Base-by-base conservation (phyloP, 2,329 filamentous ascomycete genomes). In the Phyllosticta citrichinensis region DNA sequence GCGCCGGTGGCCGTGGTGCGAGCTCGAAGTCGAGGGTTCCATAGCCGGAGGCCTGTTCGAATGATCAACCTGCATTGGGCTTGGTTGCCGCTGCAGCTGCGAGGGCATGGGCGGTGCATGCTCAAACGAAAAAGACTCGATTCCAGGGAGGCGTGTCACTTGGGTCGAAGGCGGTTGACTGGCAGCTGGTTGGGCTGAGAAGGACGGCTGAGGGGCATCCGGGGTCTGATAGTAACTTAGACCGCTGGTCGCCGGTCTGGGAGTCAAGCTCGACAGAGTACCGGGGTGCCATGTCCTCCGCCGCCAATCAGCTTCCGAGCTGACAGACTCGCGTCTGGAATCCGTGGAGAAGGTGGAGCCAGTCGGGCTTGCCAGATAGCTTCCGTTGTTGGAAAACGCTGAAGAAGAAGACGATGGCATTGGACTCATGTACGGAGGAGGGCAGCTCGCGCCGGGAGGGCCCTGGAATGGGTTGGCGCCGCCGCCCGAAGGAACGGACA, bases 41-140 rank as follows among this genome's bases (percentile, higher is more conserved):
- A 70, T 71, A 11, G 70, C 75, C 66, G 63, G 75, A 35, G 64
- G 75, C 58, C 67, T 82, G 72, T 35, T 71, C 3, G 77, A 77
- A 52, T 75, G 68, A 66, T 96, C 90, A 10, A 91, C 75, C 69
- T 88, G 83, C 89, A 94, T 92, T 0, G 91, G 89, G 58, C 89
- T 91, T 2, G 83, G 79, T 59, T 82, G 81, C 55, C 87, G 83
- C 56, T 84, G 81, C 8, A 87, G 85, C 0, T 88, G 83, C 12
- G 79, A 72, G 0, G 85, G 81, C 20, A 82, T 82, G 62, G 83
- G 82, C 25, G 85, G 87, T 24, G 89, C 79, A 61, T 89, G 86
- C 68, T 93, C 91, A 67, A 97, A 96, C 17, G 90, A 95, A 67
- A 97, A 96, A 17, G 90, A 95, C 71, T 96, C 91, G 65, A 97